Evolutionary conservation across 805 yeast genomes (phyloP).

Genomic region (Debaryomyces hansenii): DNA sequence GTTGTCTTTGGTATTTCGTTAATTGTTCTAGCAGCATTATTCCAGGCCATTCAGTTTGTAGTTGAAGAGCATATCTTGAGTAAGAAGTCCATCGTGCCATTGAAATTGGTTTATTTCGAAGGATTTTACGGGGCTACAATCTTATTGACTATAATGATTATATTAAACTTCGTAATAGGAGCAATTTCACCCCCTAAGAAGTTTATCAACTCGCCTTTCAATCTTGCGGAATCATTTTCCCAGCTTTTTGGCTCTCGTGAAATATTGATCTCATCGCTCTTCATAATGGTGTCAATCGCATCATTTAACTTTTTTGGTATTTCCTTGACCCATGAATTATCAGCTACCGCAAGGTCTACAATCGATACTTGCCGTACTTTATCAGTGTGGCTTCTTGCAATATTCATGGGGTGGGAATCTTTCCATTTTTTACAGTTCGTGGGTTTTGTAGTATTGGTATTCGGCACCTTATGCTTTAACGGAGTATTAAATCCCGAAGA

Average conservation of each 20-base stretch:
- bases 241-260: slow-evolving; percentile 46
- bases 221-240: slow-evolving; percentile 48
- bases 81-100: slow-evolving; percentile 54
- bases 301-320: slow-evolving; percentile 73
- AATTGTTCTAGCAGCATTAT: slow-evolving; percentile 60
- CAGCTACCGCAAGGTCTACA: slow-evolving; percentile 79
- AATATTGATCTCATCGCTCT: slow-evolving; percentile 54
- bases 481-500: slow-evolving; percentile 59
- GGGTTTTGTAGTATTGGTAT: slow-evolving; percentile 64
- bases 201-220: slow-evolving; percentile 53
- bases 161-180: slow-evolving; percentile 44
- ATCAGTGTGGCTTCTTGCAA: slow-evolving; percentile 72
- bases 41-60: slow-evolving; percentile 76
- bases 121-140: slow-evolving; percentile 63
- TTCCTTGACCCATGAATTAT: slow-evolving; percentile 59
- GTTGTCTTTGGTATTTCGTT: slow-evolving; percentile 57
- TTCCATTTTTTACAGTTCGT: slow-evolving; percentile 60
- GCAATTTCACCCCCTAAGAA: slow-evolving; percentile 23
- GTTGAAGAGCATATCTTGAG: slow-evolving; percentile 68
- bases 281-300: slow-evolving; percentile 72
- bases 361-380: slow-evolving; percentile 76
- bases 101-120: slow-evolving; percentile 70
- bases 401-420: slow-evolving; percentile 72
- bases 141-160: slow-evolving; percentile 45
- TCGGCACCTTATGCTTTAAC: slow-evolving; percentile 74